A percentile compares a stretch with the other conserved stretches of the same genome.
phyloP scores from a whole-genome alignment of 202 grass and related monocot genomes.

The Carex arenaria region DNA sequence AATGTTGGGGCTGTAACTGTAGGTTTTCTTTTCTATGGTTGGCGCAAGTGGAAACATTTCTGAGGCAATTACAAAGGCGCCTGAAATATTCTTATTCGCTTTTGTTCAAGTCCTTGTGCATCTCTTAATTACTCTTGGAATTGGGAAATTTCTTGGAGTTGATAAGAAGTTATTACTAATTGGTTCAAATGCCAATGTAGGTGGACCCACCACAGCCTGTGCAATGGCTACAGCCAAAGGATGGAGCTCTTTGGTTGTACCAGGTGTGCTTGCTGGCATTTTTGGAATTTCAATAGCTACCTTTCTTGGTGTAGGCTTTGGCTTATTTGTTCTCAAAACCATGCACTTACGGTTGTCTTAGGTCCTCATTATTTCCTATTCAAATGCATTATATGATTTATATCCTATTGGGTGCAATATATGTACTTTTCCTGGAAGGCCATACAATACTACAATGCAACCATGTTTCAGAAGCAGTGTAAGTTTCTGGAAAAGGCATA shows the following conservation, averaged over 20 bases:
- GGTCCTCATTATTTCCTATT: neutral
- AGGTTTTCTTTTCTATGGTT: constrained; percentile 74
- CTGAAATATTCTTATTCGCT: constrained; percentile 49
- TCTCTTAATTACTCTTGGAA: constrained; percentile 43
- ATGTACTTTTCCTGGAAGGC: neutral
- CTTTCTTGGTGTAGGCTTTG: constrained; percentile 47
- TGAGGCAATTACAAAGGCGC: constrained; percentile 62
- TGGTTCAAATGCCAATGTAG: constrained; percentile 62
- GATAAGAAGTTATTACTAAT: constrained; percentile 55
- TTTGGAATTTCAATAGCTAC: constrained; percentile 54
- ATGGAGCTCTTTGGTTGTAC: constrained; percentile 55
- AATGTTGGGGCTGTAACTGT: neutral
- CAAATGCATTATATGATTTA: too few relatives aligned
- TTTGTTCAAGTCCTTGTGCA: constrained; percentile 53
- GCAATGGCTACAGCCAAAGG: constrained; percentile 71
- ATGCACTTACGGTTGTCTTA: neutral
- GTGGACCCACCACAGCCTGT: constrained; percentile 65
- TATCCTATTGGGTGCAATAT: neutral
- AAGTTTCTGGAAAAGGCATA: neutral
- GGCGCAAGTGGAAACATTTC: constrained; percentile 66
- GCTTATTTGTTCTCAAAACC: constrained; percentile 42
- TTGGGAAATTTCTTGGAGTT: constrained; percentile 44
- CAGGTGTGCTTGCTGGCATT: constrained; percentile 64
- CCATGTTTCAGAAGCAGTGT: neutral
- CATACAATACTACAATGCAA: neutral